Conservation (phyloP, 2,329 filamentous ascomycete species). For the Fusarium pseudocircinatum region DNA sequence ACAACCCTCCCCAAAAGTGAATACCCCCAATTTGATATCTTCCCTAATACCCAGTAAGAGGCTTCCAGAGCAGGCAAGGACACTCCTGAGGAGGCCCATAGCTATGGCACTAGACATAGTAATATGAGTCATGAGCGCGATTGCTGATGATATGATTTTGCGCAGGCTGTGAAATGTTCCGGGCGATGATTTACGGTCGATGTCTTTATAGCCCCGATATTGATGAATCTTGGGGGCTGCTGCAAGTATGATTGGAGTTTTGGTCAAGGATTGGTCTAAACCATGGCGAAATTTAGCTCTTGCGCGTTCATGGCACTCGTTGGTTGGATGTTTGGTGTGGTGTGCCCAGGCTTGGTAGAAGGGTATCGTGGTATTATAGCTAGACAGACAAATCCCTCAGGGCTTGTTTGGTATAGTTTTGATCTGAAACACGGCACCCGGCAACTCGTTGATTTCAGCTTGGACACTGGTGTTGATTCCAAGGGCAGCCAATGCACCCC, state of each 20-base stretch:
- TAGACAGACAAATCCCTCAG: conserved; percentile 26
- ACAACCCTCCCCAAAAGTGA: conserved; percentile 91
- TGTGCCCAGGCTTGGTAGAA: conserved; percentile 28
- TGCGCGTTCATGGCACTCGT: conserved; percentile 23
- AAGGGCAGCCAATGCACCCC: conserved; percentile 90
- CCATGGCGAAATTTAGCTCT: conserved; percentile 34
- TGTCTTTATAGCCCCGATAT: conserved; percentile 19
- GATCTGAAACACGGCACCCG: conserved; percentile 93
- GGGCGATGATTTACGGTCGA: conserved; percentile 32
- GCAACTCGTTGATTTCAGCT: conserved; percentile 87
- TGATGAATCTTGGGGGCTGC: conserved; percentile 24
- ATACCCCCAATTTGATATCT: conserved; percentile 45
- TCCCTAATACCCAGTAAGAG: conserved; percentile 41
- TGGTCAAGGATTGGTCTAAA: conserved; percentile 27
- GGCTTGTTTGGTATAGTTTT: conserved; percentile 78
- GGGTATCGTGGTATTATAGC: conserved; percentile 40
- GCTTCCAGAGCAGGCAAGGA: conserved; percentile 42
- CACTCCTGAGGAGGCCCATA: conserved; percentile 44
- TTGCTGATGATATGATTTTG: conserved; percentile 50
- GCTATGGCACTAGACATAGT: conserved; percentile 51
- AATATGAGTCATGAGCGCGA: conserved; percentile 46
- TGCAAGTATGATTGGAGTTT: conserved; percentile 40
- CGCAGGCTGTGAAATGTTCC: conserved; percentile 50
- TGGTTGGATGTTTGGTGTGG: conserved; percentile 25
- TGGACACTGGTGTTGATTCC: conserved; percentile 92